Base-by-base conservation (phyloP, 306 rosid genomes). In the Abrus precatorius region DNA sequence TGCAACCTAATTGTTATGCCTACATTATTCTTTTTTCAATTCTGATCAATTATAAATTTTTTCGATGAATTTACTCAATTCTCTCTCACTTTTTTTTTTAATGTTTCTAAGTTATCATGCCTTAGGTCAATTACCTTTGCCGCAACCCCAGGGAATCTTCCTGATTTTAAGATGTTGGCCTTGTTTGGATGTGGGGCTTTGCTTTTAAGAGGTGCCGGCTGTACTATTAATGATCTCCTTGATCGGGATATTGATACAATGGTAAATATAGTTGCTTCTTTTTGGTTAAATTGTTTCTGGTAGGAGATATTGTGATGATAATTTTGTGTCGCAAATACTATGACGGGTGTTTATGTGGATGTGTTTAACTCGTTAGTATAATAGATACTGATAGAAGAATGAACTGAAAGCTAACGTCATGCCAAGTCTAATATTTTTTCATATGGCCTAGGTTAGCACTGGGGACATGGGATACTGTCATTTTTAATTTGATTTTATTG, bases 201-300 rank as follows among this genome's bases (percentile, higher is more conserved):
- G 84, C 96, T 95, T 80, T 83, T 93, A 40, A 87, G 99, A 86
- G 97, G 97, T 7, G 97, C 96, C 7, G 97, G 97, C 11, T 95
- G 95, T 86, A 95, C 97, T 47, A 4, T 93, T 65, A 95, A 95
- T 71, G 99, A 95, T 74, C 95, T 95, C 52, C 87, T 95, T 63
- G 97, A 91, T 77, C 93, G 84, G 53, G 96, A 95, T 74, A 93
- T 95, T 74, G 99, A 95, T 82, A 85, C 85, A 57, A 89, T 59
- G 93, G 99, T 88, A 83, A 73, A 44, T 34, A 53, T 27, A 40
- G 38, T 54, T 72, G 49, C 7, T 27, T 62, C 80, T 67, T 45
- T 72, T 54, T 48, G 7, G 50, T 73, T 80, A 34, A 57, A 36
- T 63, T 33, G 56, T 11, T 57, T 76, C 48, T 72, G 14, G 13